Conservation (phyloP, 2,329 filamentous ascomycete species). For the Neonectria hederae region DNA sequence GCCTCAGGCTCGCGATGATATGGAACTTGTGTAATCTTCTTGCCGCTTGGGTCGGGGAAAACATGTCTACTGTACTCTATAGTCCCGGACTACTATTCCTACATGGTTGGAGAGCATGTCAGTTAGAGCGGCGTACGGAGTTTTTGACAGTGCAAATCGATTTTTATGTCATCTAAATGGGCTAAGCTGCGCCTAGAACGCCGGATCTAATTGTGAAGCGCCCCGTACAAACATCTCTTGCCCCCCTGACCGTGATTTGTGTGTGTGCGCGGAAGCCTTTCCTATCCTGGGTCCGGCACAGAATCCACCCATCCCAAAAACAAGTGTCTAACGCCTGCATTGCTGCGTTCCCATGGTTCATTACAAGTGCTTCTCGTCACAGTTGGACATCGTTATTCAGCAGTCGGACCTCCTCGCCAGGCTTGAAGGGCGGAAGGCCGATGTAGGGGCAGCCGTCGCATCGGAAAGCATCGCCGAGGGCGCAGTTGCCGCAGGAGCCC, state of each 20-base stretch:
- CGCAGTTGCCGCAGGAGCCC: conserved; percentile 93
- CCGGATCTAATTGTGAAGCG: conserved; percentile 37
- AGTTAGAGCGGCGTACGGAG: conserved; percentile 33
- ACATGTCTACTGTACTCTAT: conserved; percentile 20
- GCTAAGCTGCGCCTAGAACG: conserved; percentile 38
- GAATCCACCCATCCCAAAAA: conserved; percentile 32
- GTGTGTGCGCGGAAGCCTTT: conserved; percentile 26
- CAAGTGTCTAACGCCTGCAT: conserved; percentile 39
- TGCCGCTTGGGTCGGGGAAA: not conserved
- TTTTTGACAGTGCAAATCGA: conserved; percentile 31
- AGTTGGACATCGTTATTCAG: conserved; percentile 88
- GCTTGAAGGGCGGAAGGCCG: conserved; percentile 94
- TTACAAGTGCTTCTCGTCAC: conserved; percentile 50
- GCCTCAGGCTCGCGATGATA: conserved; percentile 8
- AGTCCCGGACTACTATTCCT: conserved; percentile 5
- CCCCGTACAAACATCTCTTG: conserved; percentile 34
- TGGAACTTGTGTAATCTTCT: not conserved
- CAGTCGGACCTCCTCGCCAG: conserved; percentile 90
- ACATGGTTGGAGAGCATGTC: conserved; percentile 21
- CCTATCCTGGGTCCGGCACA: conserved; percentile 31
- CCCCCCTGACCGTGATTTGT: conserved; percentile 26
- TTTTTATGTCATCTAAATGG: conserved; percentile 38
- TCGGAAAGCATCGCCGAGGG: conserved; percentile 88
- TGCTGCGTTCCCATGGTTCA: conserved; percentile 31
- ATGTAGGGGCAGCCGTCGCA: conserved; percentile 83